Evolutionary conservation across 495 filamentous ascomycete genomes (phyloP).

Genomic region (Daldinia decipiens): DNA sequence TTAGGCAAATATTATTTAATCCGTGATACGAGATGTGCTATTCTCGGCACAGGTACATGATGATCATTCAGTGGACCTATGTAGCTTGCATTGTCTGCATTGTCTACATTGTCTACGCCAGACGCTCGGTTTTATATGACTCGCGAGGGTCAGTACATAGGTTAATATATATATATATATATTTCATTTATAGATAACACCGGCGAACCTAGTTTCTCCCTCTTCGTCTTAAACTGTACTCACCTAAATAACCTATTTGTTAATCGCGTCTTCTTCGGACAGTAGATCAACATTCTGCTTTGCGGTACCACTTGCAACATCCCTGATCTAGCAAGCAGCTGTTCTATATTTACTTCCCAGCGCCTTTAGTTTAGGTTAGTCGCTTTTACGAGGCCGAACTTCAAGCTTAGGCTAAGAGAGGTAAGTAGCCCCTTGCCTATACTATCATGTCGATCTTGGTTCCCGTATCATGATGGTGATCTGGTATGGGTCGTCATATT

Average conservation of each 20-base stretch:
- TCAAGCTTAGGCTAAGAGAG: slow-evolving; percentile 1
- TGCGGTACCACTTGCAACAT: neutral
- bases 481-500: slow-evolving; percentile 18
- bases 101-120: neutral
- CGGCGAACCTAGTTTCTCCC: too few relatives aligned
- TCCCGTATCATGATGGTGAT: slow-evolving; percentile 47
- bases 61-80: neutral
- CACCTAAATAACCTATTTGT: neutral
- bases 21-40: neutral
- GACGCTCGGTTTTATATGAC: neutral
- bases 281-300: neutral
- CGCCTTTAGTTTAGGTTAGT: neutral
- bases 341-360: neutral
- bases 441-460: slow-evolving; percentile 26
- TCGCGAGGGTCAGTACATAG: neutral
- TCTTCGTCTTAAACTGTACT: too few relatives aligned
- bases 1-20: neutral
- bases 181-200: too few relatives aligned
- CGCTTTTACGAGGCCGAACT: neutral
- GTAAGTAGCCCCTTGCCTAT: neutral
- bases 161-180: neutral
- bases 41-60: slow-evolving; percentile 4
- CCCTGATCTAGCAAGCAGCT: neutral
- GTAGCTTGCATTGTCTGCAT: neutral
- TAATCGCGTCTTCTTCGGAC: neutral